Evolutionary conservation across 139 green algal species (phyloP).

Genomic region (Chlorella sp.): DNA sequence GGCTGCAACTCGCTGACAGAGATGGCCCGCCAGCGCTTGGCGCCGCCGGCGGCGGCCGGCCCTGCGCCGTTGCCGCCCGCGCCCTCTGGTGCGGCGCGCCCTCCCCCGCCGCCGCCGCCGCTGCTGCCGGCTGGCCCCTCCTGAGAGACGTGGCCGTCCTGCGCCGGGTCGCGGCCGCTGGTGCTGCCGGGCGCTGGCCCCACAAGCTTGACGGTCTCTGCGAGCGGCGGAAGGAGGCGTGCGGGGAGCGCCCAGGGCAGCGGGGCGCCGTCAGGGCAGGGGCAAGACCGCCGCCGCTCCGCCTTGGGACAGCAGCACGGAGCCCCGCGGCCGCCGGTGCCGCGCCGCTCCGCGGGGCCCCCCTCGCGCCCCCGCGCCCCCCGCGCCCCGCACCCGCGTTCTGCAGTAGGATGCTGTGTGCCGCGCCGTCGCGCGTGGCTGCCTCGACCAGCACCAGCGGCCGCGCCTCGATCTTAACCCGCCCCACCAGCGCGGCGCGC

Average conservation of each 20-base stretch:
- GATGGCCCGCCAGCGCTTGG: conserved; percentile 44
- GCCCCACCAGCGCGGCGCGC: conserved; percentile 68
- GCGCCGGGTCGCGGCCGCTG: neutral
- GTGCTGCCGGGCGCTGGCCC: neutral
- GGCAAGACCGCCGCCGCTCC: neutral
- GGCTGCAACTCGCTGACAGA: conserved; percentile 70
- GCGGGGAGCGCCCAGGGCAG: neutral
- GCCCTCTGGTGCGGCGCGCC: neutral
- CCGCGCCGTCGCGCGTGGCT: conserved; percentile 46
- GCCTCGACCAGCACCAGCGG: conserved; percentile 81
- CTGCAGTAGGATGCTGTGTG: conserved; percentile 66
- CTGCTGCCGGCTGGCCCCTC: neutral
- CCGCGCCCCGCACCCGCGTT: conserved; percentile 94
- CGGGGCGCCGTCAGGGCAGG: neutral
- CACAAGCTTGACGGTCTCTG: too few relatives aligned
- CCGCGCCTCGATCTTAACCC: conserved; percentile 75
- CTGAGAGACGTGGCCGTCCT: neutral
- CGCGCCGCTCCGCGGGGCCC: neutral
- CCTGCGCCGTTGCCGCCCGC: neutral
- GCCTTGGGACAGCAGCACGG: neutral
- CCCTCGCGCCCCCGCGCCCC: conserved; percentile 45
- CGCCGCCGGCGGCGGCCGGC: neutral
- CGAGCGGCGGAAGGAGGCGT: too few relatives aligned
- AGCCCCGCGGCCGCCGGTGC: too few relatives aligned
- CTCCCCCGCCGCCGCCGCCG: neutral